phyloP scores from a whole-genome alignment of 768 basidiomycete genomes.

The Naganishia friedmannii region DNA sequence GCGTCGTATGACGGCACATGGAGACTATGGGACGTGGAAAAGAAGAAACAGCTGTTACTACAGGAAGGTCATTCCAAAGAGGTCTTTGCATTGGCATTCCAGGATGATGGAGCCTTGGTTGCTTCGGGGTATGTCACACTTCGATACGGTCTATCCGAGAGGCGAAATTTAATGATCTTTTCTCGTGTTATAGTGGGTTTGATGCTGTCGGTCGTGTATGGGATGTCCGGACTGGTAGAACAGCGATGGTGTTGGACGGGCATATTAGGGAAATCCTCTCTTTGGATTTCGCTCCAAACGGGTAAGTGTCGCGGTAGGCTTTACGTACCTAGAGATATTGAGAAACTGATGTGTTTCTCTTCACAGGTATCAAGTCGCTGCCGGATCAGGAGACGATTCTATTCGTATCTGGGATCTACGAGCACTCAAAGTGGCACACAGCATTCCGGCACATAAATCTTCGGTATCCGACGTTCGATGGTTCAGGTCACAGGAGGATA shows the following conservation, averaged over 20 bases:
- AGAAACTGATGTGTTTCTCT: not conserved
- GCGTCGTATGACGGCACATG: constrained; percentile 97
- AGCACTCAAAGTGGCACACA: constrained; percentile 84
- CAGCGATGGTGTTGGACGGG: constrained; percentile 96
- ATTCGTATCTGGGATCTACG: constrained; percentile 99
- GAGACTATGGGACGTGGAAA: constrained; percentile 91
- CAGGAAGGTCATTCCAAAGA: constrained; percentile 98
- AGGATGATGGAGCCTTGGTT: constrained; percentile 85
- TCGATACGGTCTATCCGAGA: not conserved
- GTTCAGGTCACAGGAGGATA: constrained; percentile 60
- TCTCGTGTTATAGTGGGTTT: constrained; percentile 65
- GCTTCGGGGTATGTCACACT: constrained; percentile 76
- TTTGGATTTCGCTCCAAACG: constrained; percentile 90
- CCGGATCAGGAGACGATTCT: constrained; percentile 94
- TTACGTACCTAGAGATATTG: not conserved
- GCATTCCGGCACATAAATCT: constrained; percentile 91
- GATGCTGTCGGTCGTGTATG: constrained; percentile 96
- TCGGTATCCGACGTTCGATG: constrained; percentile 94
- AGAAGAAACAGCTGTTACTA: constrained; percentile 72
- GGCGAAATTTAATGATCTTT: not conserved
- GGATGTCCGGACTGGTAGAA: constrained; percentile 91
- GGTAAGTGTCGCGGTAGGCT: constrained; percentile 60
- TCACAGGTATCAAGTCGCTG: constrained; percentile 88
- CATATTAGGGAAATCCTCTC: constrained; percentile 89
- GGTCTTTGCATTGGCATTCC: constrained; percentile 93